Evolutionary conservation across 371 early-diverging fungal genomes (phyloP), one percentile per base, ranked within the genome.

Genomic region (Syncephalis fuscata): DNA sequence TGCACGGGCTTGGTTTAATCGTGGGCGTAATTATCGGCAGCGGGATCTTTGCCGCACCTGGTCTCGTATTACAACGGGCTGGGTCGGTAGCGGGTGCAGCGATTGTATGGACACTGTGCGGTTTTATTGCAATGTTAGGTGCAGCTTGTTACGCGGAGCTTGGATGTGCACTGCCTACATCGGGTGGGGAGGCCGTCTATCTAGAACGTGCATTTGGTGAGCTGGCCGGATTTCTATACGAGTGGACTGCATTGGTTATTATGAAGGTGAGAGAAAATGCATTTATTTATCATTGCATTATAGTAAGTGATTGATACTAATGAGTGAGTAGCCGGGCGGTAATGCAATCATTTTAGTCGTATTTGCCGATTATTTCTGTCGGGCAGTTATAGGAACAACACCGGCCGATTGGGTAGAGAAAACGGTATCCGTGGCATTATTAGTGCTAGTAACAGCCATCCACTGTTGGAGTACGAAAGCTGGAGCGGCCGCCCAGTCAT

Each of bases 111-210:
- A 58, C 67, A 7, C 48, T 76, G 21, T 76, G 78, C 16, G 80
- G 73, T 16, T 46, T 81, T 27, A 50, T 82, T 37, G 76, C 82
- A 8, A 58, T 76, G 20, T 64, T 65, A 16, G 84, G 84, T 38
- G 80, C 78, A 1, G 60, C 73, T 19, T 75, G 75, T 42, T 80
- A 77, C 50, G 66, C 66, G 10, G 94, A 93, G 60, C 62, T 93
- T 26, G 94, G 92, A 1, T 68, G 88, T 27, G 78, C 84, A 70
- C 68, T 88, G 46, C 89, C 91, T 1, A 52, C 56, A 10, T 81
- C 83, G 58, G 91, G 90, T 50, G 91, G 92, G 9, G 90, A 88
- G 37, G 73, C 82, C 52, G 78, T 82, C 0, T 91, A 91, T 57
- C 62, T 88, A 32, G 69, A 76, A 40, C 74, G 80, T 42, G 82